Base-by-base conservation (phyloP, 768 basidiomycete species). In the Dentipellis sp. region DNA sequence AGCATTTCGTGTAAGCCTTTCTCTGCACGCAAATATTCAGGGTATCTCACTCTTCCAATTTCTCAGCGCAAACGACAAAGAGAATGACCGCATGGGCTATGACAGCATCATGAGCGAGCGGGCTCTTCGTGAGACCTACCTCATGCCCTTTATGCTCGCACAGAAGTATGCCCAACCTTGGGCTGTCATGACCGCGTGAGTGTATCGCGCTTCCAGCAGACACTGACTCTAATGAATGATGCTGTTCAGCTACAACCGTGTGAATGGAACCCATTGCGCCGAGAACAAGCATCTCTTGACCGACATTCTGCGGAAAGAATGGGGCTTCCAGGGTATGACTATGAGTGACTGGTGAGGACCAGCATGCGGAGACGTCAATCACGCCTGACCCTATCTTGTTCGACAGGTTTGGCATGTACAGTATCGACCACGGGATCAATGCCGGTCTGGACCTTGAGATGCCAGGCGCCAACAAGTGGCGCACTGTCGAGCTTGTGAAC, bases 381-480 rank as follows among this genome's bases (percentile, higher is more conserved):
- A 2, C 12, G 21, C 12, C 55, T 52, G 35, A 17, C 34, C 36
- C 16, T 21, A 12, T 49, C 19, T 47, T 21, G 22, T 48, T 17
- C 37, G 8, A 50, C 54, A 86, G 84, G 84, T 86, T 85, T 56
- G 89, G 89, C 1, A 70, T 78, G 2, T 90, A 90, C 71, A 79
- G 81, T 53, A 72, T 88, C 35, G 81, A 82, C 59, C 72, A 75
- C 21, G 70, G 74, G 22, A 71, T 88, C 58, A 90, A 89, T 57
- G 86, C 87, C n/a, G 88, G 88, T 2, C 72, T 90, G 21, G 85
- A 90, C 64, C 77, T 91, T 38, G 87, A 89, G 66, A 89, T 88
- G 86, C 87, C 86, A 0, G 88, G 88, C 1, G 70, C 71, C 12
- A 83, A 84, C 68, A 87, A 88, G 60, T 88, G 86, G 88, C 77